Evolutionary conservation across 2,329 filamentous ascomycete genomes (phyloP).

Genomic region (Sporothrix inflata): DNA sequence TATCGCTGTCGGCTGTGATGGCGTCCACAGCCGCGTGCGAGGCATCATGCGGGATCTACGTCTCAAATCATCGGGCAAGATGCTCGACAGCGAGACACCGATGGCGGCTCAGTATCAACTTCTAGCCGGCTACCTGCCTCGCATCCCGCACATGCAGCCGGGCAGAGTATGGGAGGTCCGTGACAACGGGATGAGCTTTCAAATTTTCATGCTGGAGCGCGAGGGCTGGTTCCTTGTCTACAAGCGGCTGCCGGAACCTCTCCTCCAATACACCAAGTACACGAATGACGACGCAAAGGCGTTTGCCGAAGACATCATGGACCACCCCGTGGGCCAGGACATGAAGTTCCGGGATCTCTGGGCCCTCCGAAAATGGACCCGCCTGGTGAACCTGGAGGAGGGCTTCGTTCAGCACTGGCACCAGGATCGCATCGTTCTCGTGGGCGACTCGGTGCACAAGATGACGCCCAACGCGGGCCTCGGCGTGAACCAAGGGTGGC

Average conservation of each 20-base stretch:
- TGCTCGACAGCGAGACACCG: conserved; percentile 27
- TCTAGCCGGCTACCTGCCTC: conserved; percentile 30
- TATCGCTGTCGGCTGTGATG: conserved; percentile 37
- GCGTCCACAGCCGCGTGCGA: conserved; percentile 37
- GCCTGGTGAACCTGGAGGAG: conserved; percentile 27
- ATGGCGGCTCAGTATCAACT: conserved; percentile 33
- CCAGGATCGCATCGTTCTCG: conserved; percentile 69
- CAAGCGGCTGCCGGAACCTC: conserved; percentile 14
- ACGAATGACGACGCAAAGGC: conserved; percentile 23
- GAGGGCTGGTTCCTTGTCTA: conserved; percentile 30
- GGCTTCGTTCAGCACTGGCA: conserved; percentile 93
- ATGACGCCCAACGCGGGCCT: conserved; percentile 30
- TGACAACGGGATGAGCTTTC: conserved; percentile 19
- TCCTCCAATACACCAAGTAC: conserved; percentile 11
- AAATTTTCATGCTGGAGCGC: conserved; percentile 22
- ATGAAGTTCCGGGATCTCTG: conserved; percentile 28
- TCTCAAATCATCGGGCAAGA: conserved; percentile 2
- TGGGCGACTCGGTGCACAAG: conserved; percentile 30
- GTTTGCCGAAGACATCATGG: conserved; percentile 24
- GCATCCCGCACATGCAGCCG: conserved; percentile 19
- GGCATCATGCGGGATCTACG: conserved; percentile 32
- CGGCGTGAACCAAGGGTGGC: conserved; percentile 26
- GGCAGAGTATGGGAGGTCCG: conserved; percentile 26
- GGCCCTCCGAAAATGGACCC: conserved; percentile 14
- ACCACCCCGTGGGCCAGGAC: conserved; percentile 9